A percentile compares a stretch with the other conserved stretches of the same genome.
phyloP scores from a whole-genome alignment of 2,329 filamentous ascomycete genomes.

The Trichocomaceae sp. region DNA sequence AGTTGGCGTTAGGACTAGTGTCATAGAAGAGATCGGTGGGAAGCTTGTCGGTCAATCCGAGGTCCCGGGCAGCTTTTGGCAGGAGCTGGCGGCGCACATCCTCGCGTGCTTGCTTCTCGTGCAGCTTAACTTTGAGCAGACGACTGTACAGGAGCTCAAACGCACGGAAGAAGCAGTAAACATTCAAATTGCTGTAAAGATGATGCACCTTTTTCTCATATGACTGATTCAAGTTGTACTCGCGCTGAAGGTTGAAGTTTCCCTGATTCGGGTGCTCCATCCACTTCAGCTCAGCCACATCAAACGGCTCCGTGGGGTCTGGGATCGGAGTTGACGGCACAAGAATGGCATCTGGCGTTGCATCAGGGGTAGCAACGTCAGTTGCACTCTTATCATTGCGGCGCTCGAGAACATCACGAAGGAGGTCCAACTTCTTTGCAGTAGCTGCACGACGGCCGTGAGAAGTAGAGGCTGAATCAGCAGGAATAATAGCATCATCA shows the following conservation, averaged over 20 bases:
- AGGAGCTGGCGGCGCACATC: constrained; percentile 67
- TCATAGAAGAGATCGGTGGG: constrained; percentile 67
- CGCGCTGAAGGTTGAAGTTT: constrained; percentile 54
- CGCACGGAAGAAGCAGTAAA: constrained; percentile 91
- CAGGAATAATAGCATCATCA: constrained; percentile 67
- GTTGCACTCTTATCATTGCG: constrained; percentile 66
- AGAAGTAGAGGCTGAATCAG: constrained; percentile 63
- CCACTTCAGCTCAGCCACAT: constrained; percentile 48
- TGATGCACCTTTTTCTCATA: constrained; percentile 78
- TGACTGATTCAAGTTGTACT: constrained; percentile 68
- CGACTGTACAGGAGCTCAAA: constrained; percentile 88
- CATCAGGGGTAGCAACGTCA: constrained; percentile 78
- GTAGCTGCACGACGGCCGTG: constrained; percentile 57
- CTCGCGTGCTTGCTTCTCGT: constrained; percentile 64
- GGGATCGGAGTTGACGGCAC: constrained; percentile 30
- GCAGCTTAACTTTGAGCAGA: constrained; percentile 74
- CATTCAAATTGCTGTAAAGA: constrained; percentile 82
- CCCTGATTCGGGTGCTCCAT: constrained; percentile 54
- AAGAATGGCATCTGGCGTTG: constrained; percentile 67
- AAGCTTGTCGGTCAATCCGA: constrained; percentile 76
- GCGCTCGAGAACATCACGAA: constrained; percentile 80
- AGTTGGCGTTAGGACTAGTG: constrained; percentile 58
- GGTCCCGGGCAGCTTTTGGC: constrained; percentile 72
- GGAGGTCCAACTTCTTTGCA: constrained; percentile 67
- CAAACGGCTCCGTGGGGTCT: constrained; percentile 51